These are phyloP conservation scores for Crinitomyces ghanaensis DNA, from an alignment of 805 yeast genomes.

Conservation along the genomic window DNA sequence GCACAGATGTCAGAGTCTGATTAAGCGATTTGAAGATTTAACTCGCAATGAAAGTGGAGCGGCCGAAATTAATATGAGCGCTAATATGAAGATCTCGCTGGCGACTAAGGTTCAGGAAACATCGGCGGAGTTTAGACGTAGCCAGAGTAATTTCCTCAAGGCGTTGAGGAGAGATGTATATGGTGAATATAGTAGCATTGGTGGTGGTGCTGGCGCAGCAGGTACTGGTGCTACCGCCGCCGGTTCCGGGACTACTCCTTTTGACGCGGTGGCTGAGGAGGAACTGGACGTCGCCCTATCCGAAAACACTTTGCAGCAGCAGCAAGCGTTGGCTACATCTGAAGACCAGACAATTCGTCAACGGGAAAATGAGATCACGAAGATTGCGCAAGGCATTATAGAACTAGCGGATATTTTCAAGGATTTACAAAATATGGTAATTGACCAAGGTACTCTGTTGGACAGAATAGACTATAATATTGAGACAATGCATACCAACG, in stretches of 20 bases:
- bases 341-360: slow-evolving; percentile 42
- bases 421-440: slow-evolving; percentile 82
- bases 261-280: slow-evolving; percentile 13
- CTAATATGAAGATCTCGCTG: slow-evolving; percentile 71
- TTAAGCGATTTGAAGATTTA: slow-evolving; percentile 50
- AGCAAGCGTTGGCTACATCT: slow-evolving; percentile 19
- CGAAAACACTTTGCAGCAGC: slow-evolving; percentile 26
- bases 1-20: slow-evolving; percentile 65
- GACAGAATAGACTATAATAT: slow-evolving; percentile 92
- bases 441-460: slow-evolving; percentile 89
- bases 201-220: neutral
- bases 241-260: slow-evolving; percentile 22
- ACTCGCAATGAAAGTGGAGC: slow-evolving; percentile 29
- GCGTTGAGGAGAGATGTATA: slow-evolving; percentile 75
- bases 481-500: slow-evolving; percentile 63
- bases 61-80: slow-evolving; percentile 53
- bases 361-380: slow-evolving; percentile 81
- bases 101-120: slow-evolving; percentile 75
- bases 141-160: slow-evolving; percentile 83
- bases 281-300: slow-evolving; percentile 25
- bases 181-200: too few species aligned
- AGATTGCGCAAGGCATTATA: slow-evolving; percentile 84
- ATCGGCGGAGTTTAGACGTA: slow-evolving; percentile 66
- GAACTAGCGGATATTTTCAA: slow-evolving; percentile 89
- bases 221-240: slow-evolving; percentile 18